Conservation (phyloP, 2,329 filamentous ascomycete species). For the Xylariaceae sp. region DNA sequence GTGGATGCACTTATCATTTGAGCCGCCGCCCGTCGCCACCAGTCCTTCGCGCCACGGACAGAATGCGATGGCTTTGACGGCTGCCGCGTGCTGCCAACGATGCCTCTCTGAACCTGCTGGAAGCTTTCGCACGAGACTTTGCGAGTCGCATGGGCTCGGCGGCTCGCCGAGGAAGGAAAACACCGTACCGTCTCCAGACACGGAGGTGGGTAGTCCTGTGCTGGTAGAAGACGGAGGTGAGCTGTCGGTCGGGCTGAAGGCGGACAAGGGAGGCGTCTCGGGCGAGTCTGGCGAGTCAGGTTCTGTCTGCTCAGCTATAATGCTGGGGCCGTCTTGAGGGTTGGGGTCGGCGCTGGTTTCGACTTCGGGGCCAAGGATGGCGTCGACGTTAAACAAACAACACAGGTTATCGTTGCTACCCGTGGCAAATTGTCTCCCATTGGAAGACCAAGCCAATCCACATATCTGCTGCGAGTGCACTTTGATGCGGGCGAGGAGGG, state of each 20-base stretch:
- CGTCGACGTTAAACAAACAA: conserved; percentile 69
- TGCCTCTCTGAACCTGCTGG: conserved; percentile 59
- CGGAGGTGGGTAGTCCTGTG: neutral
- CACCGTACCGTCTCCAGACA: neutral
- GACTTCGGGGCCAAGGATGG: conserved; percentile 39
- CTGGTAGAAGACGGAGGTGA: neutral
- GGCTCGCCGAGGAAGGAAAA: neutral
- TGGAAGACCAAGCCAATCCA: conserved; percentile 80
- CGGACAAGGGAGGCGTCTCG: neutral
- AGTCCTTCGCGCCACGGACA: conserved; percentile 89
- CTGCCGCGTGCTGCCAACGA: conserved; percentile 74
- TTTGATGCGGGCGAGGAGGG: conserved; percentile 68
- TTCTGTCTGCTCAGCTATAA: neutral
- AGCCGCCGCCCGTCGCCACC: conserved; percentile 86
- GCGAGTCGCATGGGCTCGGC: neutral
- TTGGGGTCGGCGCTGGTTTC: neutral
- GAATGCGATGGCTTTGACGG: conserved; percentile 95
- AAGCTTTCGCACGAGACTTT: conserved; percentile 39
- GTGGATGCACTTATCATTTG: conserved; percentile 91
- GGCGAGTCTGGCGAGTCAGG: neutral
- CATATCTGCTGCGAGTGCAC: conserved; percentile 89
- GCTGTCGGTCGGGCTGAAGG: neutral
- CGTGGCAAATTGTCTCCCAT: conserved; percentile 74
- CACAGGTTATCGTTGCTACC: conserved; percentile 92
- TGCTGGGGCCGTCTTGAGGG: neutral